phyloP scores from a whole-genome alignment of 352 stramenopile genomes.

The Globisporangium nunn region DNA sequence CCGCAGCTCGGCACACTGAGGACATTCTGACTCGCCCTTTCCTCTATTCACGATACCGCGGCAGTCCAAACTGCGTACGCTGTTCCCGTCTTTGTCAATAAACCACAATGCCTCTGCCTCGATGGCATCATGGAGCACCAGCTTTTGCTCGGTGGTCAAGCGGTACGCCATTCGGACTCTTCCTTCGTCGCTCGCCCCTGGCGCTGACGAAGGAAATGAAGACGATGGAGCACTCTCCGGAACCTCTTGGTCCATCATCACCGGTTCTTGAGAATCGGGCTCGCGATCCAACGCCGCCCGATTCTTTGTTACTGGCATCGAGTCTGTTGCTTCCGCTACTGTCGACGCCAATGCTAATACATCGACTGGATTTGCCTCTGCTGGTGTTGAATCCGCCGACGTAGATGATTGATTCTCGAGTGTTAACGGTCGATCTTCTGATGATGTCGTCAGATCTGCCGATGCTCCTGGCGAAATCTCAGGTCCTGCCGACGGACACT shows the following conservation, averaged over 20 bases:
- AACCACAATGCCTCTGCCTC: conserved; percentile 72
- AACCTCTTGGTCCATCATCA: not conserved
- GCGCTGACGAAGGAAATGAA: not conserved
- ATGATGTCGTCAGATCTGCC: not conserved
- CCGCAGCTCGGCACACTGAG: conserved; percentile 35
- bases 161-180: not conserved
- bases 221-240: not conserved
- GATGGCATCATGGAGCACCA: conserved; percentile 66
- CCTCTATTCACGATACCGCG: conserved; percentile 31
- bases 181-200: not conserved
- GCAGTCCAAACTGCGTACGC: conserved; percentile 66
- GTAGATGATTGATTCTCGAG: not conserved
- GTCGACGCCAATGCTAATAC: not conserved
- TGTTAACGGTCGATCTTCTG: not conserved
- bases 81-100: conserved; percentile 68
- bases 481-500: too few relatives aligned
- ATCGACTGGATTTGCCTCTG: not conserved
- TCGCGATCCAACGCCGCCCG: not conserved
- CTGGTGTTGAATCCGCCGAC: not conserved
- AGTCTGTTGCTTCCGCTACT: not conserved
- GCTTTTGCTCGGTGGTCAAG: conserved; percentile 32
- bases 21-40: conserved; percentile 36
- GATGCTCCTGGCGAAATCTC: too few relatives aligned
- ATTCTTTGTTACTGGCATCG: not conserved
- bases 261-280: not conserved